phyloP scores from a whole-genome alignment of 2,329 filamentous ascomycete species.

The Xylariaceae sp. region DNA sequence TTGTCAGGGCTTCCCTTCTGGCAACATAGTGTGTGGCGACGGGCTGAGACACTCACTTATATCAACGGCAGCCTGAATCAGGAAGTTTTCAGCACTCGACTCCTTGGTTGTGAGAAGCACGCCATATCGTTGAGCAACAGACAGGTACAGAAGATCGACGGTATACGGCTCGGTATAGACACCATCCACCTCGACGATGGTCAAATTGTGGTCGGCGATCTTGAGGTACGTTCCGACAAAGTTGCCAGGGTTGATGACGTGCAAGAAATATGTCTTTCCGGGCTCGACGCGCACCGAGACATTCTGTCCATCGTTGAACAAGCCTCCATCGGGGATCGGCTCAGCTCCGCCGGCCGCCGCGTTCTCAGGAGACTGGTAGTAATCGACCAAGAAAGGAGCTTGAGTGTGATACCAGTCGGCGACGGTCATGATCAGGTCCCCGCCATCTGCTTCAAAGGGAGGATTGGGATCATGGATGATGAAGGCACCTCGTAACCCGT shows the following conservation, averaged over 20 bases:
- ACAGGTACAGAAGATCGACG: slow-evolving; percentile 11
- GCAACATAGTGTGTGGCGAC: not conserved
- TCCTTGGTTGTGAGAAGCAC: slow-evolving; percentile 9
- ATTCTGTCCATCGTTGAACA: slow-evolving; percentile 15
- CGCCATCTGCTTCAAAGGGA: slow-evolving; percentile 6
- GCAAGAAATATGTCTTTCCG: slow-evolving; percentile 14
- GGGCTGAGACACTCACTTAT: slow-evolving; percentile 8
- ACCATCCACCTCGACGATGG: slow-evolving; percentile 15
- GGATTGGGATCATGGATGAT: slow-evolving; percentile 14
- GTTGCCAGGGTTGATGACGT: slow-evolving; percentile 14
- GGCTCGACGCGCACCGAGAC: slow-evolving; percentile 7
- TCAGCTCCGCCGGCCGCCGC: slow-evolving; percentile 11
- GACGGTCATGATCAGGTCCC: slow-evolving; percentile 9
- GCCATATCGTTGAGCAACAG: slow-evolving; percentile 14
- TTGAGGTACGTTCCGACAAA: slow-evolving; percentile 13
- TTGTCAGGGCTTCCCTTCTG: not conserved
- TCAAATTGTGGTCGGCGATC: slow-evolving; percentile 11
- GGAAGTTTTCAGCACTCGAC: slow-evolving; percentile 6
- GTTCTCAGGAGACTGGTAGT: slow-evolving; percentile 14
- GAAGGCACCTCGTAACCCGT: slow-evolving; percentile 13
- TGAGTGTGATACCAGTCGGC: slow-evolving; percentile 15
- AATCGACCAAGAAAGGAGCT: slow-evolving; percentile 13
- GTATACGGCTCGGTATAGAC: slow-evolving; percentile 15
- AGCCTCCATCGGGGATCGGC: slow-evolving; percentile 9
- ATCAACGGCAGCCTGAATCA: slow-evolving; percentile 13